phyloP scores from a whole-genome alignment of 179 eudicot species.

The Beta macrorhiza region DNA sequence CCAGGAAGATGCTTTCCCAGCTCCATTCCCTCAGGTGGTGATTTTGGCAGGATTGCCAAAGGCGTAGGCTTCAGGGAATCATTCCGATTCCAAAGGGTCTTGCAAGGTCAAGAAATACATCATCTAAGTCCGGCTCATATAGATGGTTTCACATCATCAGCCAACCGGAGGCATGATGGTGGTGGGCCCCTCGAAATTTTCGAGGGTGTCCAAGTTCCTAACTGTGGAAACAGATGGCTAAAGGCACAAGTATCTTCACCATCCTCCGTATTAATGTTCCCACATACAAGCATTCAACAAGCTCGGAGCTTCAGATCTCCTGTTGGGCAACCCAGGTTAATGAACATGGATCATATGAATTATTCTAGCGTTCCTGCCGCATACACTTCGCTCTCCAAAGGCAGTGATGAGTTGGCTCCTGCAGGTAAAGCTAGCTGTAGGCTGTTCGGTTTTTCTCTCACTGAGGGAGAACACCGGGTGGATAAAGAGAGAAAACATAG shows the following conservation, averaged over 20 bases:
- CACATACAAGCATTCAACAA: constrained; percentile 38
- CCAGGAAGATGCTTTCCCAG: constrained; percentile 42
- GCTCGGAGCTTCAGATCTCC: constrained; percentile 27
- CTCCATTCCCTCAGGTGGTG: constrained; percentile 34
- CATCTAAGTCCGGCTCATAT: constrained; percentile 36
- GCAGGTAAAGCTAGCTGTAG: constrained; percentile 41
- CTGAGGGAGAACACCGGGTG: constrained; percentile 34
- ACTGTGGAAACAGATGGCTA: constrained; percentile 39
- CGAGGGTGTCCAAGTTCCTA: constrained; percentile 46
- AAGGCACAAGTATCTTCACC: constrained; percentile 54
- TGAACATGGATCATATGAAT: constrained; percentile 14
- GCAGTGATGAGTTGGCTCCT: constrained; percentile 28
- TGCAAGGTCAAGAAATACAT: constrained; percentile 97
- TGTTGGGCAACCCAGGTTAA: constrained; percentile 28
- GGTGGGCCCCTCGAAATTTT: constrained; percentile 34
- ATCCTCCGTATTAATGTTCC: constrained; percentile 64
- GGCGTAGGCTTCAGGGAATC: constrained; percentile 55
- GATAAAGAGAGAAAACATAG: constrained; percentile 21
- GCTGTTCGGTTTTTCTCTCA: constrained; percentile 47
- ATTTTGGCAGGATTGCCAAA: constrained; percentile 36
- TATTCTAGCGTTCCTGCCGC: constrained; percentile 11
- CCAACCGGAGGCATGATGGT: constrained; percentile 29
- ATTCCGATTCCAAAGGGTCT: constrained; percentile 72
- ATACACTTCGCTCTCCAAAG: constrained; percentile 18
- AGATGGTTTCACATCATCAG: constrained; percentile 21